A percentile compares a stretch with the other conserved stretches of the same genome.
Evolutionary conservation across 2,329 filamentous ascomycete species (phyloP).

Genomic region (Didymella keratinophila): DNA sequence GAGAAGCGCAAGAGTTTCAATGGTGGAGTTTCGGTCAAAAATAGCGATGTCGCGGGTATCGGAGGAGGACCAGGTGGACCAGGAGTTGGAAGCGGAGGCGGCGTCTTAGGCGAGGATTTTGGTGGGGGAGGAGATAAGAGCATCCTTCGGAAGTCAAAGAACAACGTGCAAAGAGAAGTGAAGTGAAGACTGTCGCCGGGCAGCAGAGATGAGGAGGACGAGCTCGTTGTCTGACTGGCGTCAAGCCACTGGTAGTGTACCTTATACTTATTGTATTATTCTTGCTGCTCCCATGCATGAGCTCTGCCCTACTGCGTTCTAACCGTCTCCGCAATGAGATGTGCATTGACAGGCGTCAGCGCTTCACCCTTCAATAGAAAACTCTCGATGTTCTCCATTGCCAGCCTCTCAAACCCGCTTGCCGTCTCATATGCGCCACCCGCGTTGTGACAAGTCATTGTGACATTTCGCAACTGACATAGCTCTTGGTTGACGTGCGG

Average conservation of each 20-base stretch:
- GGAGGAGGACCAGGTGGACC: conserved; percentile 9
- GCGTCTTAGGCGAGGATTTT: conserved; percentile 2
- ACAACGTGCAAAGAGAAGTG: background rate
- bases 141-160: background rate
- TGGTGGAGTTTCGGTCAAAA: conserved; percentile 8
- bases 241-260: too few relatives aligned
- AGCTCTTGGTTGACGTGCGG: conserved; percentile 45
- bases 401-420: conserved; percentile 69
- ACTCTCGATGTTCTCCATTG: conserved; percentile 64
- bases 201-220: background rate
- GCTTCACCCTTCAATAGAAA: background rate
- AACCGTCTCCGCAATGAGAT: background rate
- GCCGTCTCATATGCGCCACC: conserved; percentile 72
- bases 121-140: conserved; percentile 1
- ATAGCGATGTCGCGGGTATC: conserved; percentile 2
- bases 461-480: conserved; percentile 55
- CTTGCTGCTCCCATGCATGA: background rate
- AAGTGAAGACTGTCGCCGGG: background rate
- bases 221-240: background rate
- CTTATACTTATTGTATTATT: background rate
- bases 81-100: background rate
- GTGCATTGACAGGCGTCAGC: conserved; percentile 1
- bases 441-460: conserved; percentile 71
- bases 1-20: conserved; percentile 7
- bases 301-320: background rate